Evolutionary conservation across 140 eudicot genomes (phyloP).

Genomic region (Erigeron philadelphicus): DNA sequence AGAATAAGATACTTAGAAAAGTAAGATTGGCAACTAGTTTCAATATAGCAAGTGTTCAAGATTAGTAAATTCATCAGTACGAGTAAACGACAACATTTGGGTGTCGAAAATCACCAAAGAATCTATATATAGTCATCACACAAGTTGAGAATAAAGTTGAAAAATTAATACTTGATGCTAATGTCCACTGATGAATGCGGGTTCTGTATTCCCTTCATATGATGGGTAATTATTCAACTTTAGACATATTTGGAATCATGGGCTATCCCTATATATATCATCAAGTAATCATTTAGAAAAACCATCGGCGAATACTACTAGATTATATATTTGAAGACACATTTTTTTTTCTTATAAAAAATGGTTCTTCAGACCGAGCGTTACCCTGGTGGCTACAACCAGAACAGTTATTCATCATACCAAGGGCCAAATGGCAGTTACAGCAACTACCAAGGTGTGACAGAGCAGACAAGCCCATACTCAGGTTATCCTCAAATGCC

Average conservation of each 20-base stretch:
- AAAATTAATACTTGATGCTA: conserved; percentile 14
- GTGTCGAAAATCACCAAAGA: conserved; percentile 11
- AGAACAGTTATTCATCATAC: conserved; percentile 29
- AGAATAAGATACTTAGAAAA: conserved; percentile 28
- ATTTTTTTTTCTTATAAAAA: background rate
- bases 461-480: conserved; percentile 19
- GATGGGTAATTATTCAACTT: conserved; percentile 25
- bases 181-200: conserved; percentile 20
- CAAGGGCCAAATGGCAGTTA: conserved; percentile 35
- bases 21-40: conserved; percentile 4
- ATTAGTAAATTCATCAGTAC: background rate
- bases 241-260: conserved; percentile 30
- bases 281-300: background rate
- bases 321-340: conserved; percentile 14
- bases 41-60: background rate
- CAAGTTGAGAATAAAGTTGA: conserved; percentile 42
- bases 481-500: conserved; percentile 18
- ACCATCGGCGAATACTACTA: conserved; percentile 31
- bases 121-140: conserved; percentile 19
- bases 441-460: conserved; percentile 21
- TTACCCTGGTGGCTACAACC: conserved; percentile 37
- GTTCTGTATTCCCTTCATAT: conserved; percentile 22
- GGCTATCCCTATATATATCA: conserved; percentile 35
- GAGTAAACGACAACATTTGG: conserved; percentile 9
- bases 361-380: conserved; percentile 45